Conservation (phyloP, 1,284 basidiomycete species). For the Heterobasidion irregulare region DNA sequence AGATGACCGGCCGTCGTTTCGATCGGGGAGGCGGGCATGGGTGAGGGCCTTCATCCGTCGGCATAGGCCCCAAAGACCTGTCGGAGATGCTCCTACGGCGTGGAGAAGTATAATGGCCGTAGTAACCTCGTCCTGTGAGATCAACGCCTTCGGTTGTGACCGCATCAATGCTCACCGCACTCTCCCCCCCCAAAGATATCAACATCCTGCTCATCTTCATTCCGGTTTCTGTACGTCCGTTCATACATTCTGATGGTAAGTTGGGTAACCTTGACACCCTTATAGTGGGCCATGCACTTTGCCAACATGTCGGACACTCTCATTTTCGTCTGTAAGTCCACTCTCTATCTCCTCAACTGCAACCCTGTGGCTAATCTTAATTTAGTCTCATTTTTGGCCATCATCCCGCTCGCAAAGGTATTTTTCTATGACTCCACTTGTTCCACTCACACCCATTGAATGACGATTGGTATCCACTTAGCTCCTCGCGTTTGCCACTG, state of each 20-base stretch:
- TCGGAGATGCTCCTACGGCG: constrained; percentile 24
- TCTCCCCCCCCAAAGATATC: constrained; percentile 33
- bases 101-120: background rate
- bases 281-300: constrained; percentile 70
- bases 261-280: background rate
- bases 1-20: background rate
- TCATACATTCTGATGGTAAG: background rate
- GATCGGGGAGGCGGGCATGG: background rate
- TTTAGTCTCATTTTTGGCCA: constrained; percentile 63
- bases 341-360: background rate
- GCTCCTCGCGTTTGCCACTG: constrained; percentile 82
- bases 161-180: too few species aligned
- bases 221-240: constrained; percentile 52
- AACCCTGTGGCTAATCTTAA: constrained; percentile 1
- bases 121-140: background rate
- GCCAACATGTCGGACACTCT: constrained; percentile 41
- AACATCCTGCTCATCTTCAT: constrained; percentile 61
- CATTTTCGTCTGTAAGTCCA: constrained; percentile 64
- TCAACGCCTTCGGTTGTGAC: background rate
- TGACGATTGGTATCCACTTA: constrained; percentile 20
- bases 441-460: background rate
- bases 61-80: constrained; percentile 5
- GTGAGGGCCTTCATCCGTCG: background rate
- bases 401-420: constrained; percentile 71
- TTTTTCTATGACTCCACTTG: constrained; percentile 4